Percentiles rank a stretch among this genome's conserved stretches.
Evolutionary conservation across 441 rosid species (phyloP).

Genomic region (Melastoma candidum): DNA sequence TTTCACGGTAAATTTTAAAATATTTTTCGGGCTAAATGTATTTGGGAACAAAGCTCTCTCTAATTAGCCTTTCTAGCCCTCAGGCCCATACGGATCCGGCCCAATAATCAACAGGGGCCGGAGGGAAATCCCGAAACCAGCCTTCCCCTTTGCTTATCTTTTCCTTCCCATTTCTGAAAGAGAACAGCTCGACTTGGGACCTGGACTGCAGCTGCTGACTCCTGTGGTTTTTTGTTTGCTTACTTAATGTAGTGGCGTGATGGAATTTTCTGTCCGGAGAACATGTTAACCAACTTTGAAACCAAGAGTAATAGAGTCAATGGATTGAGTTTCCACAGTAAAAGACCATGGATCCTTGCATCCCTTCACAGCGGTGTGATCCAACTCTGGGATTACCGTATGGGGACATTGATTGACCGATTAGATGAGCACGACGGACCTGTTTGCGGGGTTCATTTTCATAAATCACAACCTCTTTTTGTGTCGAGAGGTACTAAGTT

Average conservation of each 20-base stretch:
- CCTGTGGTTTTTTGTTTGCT: neutral
- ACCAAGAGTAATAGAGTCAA: conserved; percentile 85
- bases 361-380: conserved; percentile 87
- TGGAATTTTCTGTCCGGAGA: conserved; percentile 12
- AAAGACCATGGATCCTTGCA: conserved; percentile 91
- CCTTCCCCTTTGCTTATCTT: too few relatives aligned
- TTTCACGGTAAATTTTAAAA: too few relatives aligned
- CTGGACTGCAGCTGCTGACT: neutral
- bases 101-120: too few relatives aligned
- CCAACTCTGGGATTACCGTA: conserved; percentile 86
- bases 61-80: too few relatives aligned
- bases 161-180: too few relatives aligned
- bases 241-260: neutral
- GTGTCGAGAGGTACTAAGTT: conserved; percentile 60
- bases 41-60: too few relatives aligned
- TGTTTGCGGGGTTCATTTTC: conserved; percentile 82
- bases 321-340: conserved; percentile 73
- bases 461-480: conserved; percentile 59
- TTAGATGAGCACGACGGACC: conserved; percentile 91
- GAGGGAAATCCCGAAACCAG: too few relatives aligned
- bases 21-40: too few relatives aligned
- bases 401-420: conserved; percentile 75
- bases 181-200: neutral
- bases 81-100: too few relatives aligned
- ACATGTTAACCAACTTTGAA: conserved; percentile 77